Evolutionary conservation across 495 filamentous ascomycete species (phyloP).

Genomic region (Tuber umbilicatum): DNA sequence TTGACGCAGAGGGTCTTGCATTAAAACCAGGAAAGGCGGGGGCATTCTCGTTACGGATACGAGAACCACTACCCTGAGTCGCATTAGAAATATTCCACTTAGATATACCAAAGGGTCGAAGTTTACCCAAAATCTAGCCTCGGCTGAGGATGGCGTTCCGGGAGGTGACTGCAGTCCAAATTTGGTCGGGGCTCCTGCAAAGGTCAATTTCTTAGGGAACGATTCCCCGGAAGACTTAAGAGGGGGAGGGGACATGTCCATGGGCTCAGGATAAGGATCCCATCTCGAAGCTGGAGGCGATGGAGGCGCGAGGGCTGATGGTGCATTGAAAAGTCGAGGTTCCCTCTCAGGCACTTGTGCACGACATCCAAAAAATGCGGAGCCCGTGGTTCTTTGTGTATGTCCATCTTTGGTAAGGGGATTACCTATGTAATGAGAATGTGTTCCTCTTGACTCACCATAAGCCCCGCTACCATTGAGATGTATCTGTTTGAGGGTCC

Average conservation of each 20-base stretch:
- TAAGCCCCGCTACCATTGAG: background rate
- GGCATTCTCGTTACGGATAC: background rate
- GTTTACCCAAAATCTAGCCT: background rate
- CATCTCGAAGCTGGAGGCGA: background rate
- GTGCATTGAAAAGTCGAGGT: background rate
- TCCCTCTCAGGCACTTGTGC: background rate
- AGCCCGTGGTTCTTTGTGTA: background rate
- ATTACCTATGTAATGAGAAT: background rate
- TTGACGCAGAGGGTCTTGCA: background rate
- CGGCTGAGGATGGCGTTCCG: background rate
- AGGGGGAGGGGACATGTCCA: background rate
- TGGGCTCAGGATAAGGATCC: background rate
- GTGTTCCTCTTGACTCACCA: background rate
- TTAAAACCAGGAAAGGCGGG: background rate
- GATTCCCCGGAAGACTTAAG: background rate
- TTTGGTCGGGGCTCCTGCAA: background rate
- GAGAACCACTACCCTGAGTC: background rate
- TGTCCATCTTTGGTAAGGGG: background rate
- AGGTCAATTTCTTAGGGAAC: background rate
- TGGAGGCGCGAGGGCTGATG: background rate
- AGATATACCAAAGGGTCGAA: background rate
- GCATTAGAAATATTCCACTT: background rate
- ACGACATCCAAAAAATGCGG: background rate
- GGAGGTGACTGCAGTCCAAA: background rate
- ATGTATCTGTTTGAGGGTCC: background rate